Base-by-base conservation (phyloP, 176 grass and related monocot species). In the Echinochloa phyllopogon region DNA sequence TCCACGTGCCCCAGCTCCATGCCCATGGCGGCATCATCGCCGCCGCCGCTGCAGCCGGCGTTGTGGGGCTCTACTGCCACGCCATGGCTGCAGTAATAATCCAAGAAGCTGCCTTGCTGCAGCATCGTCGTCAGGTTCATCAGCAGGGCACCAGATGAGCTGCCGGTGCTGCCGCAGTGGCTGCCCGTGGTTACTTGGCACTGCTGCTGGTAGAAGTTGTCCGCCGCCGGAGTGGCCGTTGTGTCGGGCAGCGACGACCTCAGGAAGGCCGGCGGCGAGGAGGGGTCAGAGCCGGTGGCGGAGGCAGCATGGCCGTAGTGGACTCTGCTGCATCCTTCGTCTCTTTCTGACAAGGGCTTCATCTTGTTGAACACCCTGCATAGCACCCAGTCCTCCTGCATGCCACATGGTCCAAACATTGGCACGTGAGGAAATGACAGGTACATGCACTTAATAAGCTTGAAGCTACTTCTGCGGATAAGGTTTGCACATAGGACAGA, bases 381-480 rank as follows among this genome's bases (percentile, higher is more conserved):
- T 8, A 95, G 79, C 43, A 95, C 88, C 93, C 93, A 95, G 45
- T 90, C 93, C 80, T 92, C 90, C 93, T 95, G 85, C 48, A 74
- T 18, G 57, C 18, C 14, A 41, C 18, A 7, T 8, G 13, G 38
- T 2, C 37, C 14, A 52, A 13, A 7, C 4, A 24, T 24, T 17
- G 20, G 14, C 12, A 17, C 48, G 6, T 60, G 74, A 74, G 75
- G 38, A 45, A 75, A 58, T 47, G 63, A 4, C 7, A 77, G 53
- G 39, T 60, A 20, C 37, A 77, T 55, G 49, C 74, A 59, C 21
- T 14, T 59, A 21, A 9, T 9, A 0, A 44, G 57, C 57, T 59
- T 59, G 21, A 77, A 77, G 38, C 21, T 60, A 52, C 6, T 44
- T 45, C 41, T 24, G 42, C 62, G 13, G 62, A 65, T 38, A 38